Base-by-base conservation (phyloP, 1,284 basidiomycete genomes). In the Cystobasidium sp. region DNA sequence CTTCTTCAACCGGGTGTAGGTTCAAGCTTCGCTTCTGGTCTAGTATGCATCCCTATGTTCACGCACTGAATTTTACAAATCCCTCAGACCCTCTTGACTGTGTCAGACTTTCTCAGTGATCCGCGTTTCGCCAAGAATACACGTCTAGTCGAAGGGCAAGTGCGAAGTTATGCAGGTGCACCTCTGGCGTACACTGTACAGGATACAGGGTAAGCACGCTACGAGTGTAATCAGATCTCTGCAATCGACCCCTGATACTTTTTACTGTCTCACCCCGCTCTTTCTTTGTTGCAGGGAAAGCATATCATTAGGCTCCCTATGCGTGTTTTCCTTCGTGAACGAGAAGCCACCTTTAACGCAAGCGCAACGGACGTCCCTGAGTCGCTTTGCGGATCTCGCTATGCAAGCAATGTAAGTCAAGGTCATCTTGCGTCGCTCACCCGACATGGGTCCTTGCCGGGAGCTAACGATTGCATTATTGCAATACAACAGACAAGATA, bases 381-480 rank as follows among this genome's bases (percentile, higher is more conserved):
- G 14, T 59, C 47, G 9, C 58, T 70, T n/a, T 12, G 24, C 24
- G 8, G 58, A 22, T 31, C 31, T 61, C 9, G 58, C 55, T 9
- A 46, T 70, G 37, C 68, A 70, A n/a, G 58, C 58, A 3, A 70
- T 70, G 68, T 70, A 20, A 51, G 68, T n/a, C n/a, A n/a, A n/a
- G n/a, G n/a, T n/a, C n/a, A n/a, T n/a, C n/a, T n/a, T n/a, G n/a
- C n/a, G n/a, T n/a, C n/a, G n/a, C n/a, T n/a, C n/a, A n/a, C n/a
- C n/a, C n/a, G n/a, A n/a, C n/a, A n/a, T n/a, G n/a, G n/a, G n/a
- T n/a, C n/a, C n/a, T n/a, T 61, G 22, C 10, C 5, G 6, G 10
- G 10, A 31, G 18, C 46, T 18, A 47, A 18, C 18, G 46, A 8
- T 8, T n/a, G 22, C 22, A 31, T 5, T 4, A 7, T 5, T 31